These are phyloP conservation scores for Nymphaea colorata DNA, from an alignment of 164 flowering plant species.

Conservation along the genomic window DNA sequence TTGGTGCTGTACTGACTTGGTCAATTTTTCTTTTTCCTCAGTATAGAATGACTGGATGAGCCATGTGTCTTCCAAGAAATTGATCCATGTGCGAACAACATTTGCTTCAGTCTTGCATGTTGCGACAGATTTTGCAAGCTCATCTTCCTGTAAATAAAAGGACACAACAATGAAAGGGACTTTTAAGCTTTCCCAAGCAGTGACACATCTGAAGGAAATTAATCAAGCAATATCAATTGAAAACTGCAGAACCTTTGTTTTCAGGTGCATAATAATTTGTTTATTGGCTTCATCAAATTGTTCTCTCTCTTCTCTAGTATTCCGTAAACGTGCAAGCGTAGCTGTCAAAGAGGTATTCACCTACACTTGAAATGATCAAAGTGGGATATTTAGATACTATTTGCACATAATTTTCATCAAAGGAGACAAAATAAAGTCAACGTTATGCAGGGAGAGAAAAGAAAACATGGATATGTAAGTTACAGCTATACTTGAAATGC, in stretches of 20 bases:
- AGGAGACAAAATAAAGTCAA: no score
- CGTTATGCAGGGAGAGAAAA: no score
- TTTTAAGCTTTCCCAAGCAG: no score
- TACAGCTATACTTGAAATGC: no score
- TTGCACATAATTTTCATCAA: no score
- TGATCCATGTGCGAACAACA: slow-evolving; percentile 80
- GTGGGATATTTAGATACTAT: no score
- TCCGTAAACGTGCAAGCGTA: slow-evolving; percentile 56
- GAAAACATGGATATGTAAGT: no score
- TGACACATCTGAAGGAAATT: not conserved
- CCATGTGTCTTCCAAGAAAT: slow-evolving; percentile 96
- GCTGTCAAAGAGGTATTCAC: slow-evolving; percentile 46
- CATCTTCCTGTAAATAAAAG: slow-evolving; percentile 54
- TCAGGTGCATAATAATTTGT: slow-evolving; percentile 57
- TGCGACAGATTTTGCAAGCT: slow-evolving; percentile 60
- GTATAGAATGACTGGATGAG: slow-evolving; percentile 48
- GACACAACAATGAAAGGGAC: no score
- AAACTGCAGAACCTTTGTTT: slow-evolving; percentile 40
- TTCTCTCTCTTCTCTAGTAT: slow-evolving; percentile 75
- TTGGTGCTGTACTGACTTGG: slow-evolving; percentile 31
- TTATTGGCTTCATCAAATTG: slow-evolving; percentile 84
- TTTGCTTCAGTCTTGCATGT: slow-evolving; percentile 63
- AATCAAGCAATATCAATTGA: not conserved
- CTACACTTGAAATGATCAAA: slow-evolving; percentile 16
- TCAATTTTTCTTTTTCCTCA: slow-evolving; percentile 61